phyloP scores from a whole-genome alignment of 805 yeast species.

The Suhomyces faveliae region DNA sequence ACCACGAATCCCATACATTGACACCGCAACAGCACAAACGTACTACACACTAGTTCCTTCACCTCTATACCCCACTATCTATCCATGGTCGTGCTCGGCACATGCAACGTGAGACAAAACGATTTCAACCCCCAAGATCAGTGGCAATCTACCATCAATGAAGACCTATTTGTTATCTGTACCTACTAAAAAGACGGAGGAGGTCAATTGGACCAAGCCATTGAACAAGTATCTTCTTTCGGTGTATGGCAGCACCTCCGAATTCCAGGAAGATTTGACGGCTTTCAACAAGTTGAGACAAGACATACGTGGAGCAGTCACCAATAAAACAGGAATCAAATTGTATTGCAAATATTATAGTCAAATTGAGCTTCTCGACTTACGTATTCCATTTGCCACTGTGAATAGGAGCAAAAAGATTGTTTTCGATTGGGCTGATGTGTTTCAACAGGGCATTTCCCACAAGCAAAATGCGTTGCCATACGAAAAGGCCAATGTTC shows the following conservation, averaged over 20 bases:
- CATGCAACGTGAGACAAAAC: neutral
- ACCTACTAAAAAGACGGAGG: slow-evolving; percentile 48
- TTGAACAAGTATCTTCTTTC: slow-evolving; percentile 55
- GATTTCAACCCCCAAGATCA: neutral
- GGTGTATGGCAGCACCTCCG: slow-evolving; percentile 61
- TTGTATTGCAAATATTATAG: slow-evolving; percentile 70
- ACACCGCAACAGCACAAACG: too few relatives aligned
- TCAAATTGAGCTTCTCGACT: slow-evolving; percentile 74
- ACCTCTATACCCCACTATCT: too few relatives aligned
- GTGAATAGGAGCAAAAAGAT: slow-evolving; percentile 44
- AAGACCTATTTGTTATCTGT: slow-evolving; percentile 18
- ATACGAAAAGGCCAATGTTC: slow-evolving; percentile 82
- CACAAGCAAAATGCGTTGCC: slow-evolving; percentile 77
- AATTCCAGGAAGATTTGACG: slow-evolving; percentile 55
- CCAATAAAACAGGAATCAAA: slow-evolving; percentile 47
- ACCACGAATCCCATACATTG: too few relatives aligned
- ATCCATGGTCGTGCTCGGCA: neutral
- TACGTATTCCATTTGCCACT: slow-evolving; percentile 68
- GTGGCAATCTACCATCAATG: slow-evolving; percentile 11
- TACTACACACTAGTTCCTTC: too few relatives aligned
- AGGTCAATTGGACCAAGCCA: slow-evolving; percentile 64
- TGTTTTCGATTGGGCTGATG: slow-evolving; percentile 79
- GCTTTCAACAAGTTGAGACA: slow-evolving; percentile 58
- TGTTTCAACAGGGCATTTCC: slow-evolving; percentile 48
- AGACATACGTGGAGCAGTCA: slow-evolving; percentile 51